Conservation (phyloP, 2,329 filamentous ascomycete genomes). For the Botryosphaeria dothidea region DNA sequence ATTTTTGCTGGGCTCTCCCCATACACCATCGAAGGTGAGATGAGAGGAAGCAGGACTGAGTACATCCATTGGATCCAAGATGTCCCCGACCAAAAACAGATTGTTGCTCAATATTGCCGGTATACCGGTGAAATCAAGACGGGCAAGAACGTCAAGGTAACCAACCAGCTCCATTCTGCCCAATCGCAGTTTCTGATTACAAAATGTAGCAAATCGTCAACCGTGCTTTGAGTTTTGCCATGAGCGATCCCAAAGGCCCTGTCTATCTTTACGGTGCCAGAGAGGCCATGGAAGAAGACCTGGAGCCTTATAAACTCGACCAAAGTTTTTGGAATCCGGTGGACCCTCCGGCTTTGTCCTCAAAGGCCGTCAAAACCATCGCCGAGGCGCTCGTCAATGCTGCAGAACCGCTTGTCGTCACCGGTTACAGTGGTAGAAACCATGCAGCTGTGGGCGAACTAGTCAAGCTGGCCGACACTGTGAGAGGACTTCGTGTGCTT, state of each 20-base stretch:
- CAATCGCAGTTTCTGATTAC: too few species aligned
- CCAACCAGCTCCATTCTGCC: constrained; percentile 2
- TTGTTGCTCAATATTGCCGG: constrained; percentile 81
- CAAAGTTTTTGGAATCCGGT: constrained; percentile 72
- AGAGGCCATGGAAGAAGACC: constrained; percentile 82
- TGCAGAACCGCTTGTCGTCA: constrained; percentile 67
- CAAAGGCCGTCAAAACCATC: constrained; percentile 58
- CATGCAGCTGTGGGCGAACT: constrained; percentile 62
- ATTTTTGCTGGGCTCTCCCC: constrained; percentile 79
- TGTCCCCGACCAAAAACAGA: constrained; percentile 77
- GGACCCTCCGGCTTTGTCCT: constrained; percentile 63
- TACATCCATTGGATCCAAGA: constrained; percentile 89
- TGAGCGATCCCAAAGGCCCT: constrained; percentile 73
- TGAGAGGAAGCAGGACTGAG: constrained; percentile 70
- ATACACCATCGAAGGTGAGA: constrained; percentile 75
- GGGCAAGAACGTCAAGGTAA: constrained; percentile 73
- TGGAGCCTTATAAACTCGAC: constrained; percentile 59
- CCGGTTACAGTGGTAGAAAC: constrained; percentile 71
- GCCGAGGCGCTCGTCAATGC: constrained; percentile 64
- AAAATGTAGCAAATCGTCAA: constrained; percentile 70
- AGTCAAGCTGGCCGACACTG: constrained; percentile 65
- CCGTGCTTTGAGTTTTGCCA: constrained; percentile 79
- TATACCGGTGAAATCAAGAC: constrained; percentile 82
- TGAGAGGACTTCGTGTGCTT: constrained; percentile 70
- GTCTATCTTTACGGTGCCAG: constrained; percentile 77